Base-by-base conservation (phyloP, 2,329 filamentous ascomycete genomes). In the Pseudogymnoascus sp. region DNA sequence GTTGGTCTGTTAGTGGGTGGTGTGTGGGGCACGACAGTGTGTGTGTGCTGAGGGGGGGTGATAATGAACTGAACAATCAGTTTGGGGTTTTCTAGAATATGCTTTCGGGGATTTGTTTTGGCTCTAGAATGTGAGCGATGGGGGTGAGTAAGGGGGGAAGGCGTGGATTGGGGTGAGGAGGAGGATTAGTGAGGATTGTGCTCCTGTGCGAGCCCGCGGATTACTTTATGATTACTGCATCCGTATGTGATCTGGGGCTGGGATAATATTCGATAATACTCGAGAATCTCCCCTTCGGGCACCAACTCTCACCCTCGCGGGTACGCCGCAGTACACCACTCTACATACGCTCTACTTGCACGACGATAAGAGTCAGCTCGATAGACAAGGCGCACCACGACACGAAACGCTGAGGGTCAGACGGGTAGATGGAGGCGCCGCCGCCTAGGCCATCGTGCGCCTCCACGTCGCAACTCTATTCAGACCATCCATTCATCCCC, bases 341-440 rank as follows among this genome's bases (percentile, higher is more conserved):
- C 13, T 51, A 51, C 45, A 10, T 51, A 2, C 13, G 6, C 45
- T 25, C 43, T 48, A 48, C 43, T 23, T 48, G 11, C 43, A 25
- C 39, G 43, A 48, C 4, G 13, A 48, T 14, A 28, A 25, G 21
- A 23, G 45, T 51, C 45, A 51, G 45, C 45, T 51, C 45, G 6
- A n/a, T n/a, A 25, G 21, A 21, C 45, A 51, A 51, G 45, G 45
- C 45, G 45, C 21, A 51, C 45, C 10, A 51, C 45, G 13, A 25
- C 43, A 23, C 11, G 45, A 51, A 48, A 10, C 21, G 21, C 23
- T 51, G 45, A 28, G 21, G 21, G 45, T 51, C 21, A 51, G 45
- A 51, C 45, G 45, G 45, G 45, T 51, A 51, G 45, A 28, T 51
- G 45, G 45, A 51, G 45, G 45, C 45, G 45, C 45, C 45, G 45